Evolutionary conservation across 2,329 filamentous ascomycete genomes (phyloP), one percentile per base, ranked within the genome.

Genomic region (Diaporthe citrichinensis): DNA sequence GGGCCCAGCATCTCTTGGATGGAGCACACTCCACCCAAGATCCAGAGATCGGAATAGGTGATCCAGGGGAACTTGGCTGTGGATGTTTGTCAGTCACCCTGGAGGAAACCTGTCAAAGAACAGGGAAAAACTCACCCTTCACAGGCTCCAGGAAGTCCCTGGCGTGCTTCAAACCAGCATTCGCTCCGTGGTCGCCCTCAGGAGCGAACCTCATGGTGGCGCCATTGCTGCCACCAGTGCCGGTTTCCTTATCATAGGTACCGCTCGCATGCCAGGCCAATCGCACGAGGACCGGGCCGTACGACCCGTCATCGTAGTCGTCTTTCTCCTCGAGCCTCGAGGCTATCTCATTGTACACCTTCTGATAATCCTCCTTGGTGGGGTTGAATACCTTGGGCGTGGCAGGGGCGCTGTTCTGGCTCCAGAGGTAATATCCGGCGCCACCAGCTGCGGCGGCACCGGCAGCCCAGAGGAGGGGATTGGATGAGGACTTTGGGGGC

Each of bases 1-100:
- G 96, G 96, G 9, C 96, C 96, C 84, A 96, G 92, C 93, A 98
- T 96, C 87, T 99, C 96, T 88, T 98, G 96, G 84, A 98, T 92
- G 79, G 96, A 94, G 83, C 89, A 91, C 78, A 97, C 92, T 82
- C 95, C 97, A 72, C 87, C 93, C 74, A 99, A 92, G 77, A 97
- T 98, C 97, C 96, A 98, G 79, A 99, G 93, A 84, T 99, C 96
- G 20, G 95, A 97, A 90, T 98, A 98, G 77, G 90, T 90, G 86
- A 98, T 98, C 97, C 96, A 98, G 71, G 96, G 96, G 90, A 95
- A 96, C 86, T 96, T 92, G 79, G 89, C 90, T 91, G 78, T 78
- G 76, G 23, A 44, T 81, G 76, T 46, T 25, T 76, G 79, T 80
- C 62, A 80, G 80, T 61, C 9, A 44, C 15, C 14, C 20, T 39